Percentiles rank a stretch among this genome's conserved stretches.
phyloP scores from a whole-genome alignment of 495 filamentous ascomycete species.

The Talaromyces trachyspermus region DNA sequence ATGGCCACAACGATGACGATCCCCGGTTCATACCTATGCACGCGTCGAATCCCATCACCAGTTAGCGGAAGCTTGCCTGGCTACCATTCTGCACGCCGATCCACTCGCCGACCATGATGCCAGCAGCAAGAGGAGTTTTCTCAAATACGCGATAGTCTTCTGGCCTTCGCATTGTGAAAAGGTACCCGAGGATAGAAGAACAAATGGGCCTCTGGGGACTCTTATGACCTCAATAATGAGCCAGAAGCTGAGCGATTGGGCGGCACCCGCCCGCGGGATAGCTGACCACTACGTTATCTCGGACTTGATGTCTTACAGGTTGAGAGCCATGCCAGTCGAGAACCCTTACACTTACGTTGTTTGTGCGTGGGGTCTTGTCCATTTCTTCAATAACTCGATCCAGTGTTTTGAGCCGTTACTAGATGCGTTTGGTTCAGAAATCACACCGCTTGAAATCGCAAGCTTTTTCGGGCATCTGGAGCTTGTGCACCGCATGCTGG shows the following conservation, averaged over 20 bases:
- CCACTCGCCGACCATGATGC: not conserved
- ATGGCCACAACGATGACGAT: no score
- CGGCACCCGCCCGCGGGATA: not conserved
- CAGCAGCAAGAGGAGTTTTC: not conserved
- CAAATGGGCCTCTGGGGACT: not conserved
- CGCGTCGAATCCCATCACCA: not conserved
- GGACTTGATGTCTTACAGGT: not conserved
- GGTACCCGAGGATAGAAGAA: not conserved
- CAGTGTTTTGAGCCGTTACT: not conserved
- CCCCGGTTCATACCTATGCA: not conserved
- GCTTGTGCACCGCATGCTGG: not conserved
- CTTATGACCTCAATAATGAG: not conserved
- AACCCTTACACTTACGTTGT: not conserved
- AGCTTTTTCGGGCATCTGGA: not conserved
- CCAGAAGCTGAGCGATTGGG: not conserved
- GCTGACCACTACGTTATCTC: not conserved
- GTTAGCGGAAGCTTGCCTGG: not conserved
- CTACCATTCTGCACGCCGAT: not conserved
- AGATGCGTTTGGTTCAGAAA: not conserved
- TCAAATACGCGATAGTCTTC: not conserved
- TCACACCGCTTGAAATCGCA: not conserved
- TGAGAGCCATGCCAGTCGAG: not conserved
- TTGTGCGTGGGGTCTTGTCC: not conserved
- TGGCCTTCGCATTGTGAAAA: conserved; percentile 2
- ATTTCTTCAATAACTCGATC: not conserved